phyloP scores from a whole-genome alignment of 2,329 filamentous ascomycete genomes.

The Penicillium palitans region DNA sequence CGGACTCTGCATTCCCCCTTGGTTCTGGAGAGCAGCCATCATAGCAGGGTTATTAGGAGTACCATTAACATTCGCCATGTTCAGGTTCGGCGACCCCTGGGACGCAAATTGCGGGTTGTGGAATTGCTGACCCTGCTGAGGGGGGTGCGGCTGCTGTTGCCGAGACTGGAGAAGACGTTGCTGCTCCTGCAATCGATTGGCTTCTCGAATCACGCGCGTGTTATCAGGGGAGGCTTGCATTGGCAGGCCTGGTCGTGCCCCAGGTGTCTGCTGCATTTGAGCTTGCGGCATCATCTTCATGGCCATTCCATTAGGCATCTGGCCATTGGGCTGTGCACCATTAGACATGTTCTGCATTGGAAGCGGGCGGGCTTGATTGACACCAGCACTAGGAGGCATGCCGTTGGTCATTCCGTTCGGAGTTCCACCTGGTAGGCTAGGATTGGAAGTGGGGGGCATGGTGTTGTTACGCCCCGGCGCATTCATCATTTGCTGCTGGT shows the following conservation, averaged over 20 bases:
- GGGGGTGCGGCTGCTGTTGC: slow-evolving; percentile 42
- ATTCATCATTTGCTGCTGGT: slow-evolving; percentile 42
- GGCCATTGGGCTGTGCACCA: slow-evolving; percentile 48
- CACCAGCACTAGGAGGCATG: slow-evolving; percentile 40
- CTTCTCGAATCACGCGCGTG: slow-evolving; percentile 50
- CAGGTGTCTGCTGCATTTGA: slow-evolving; percentile 56
- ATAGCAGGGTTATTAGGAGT: slow-evolving; percentile 46
- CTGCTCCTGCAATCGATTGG: slow-evolving; percentile 49
- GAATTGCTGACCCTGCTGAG: slow-evolving; percentile 37
- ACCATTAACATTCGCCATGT: slow-evolving; percentile 43
- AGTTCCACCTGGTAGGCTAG: slow-evolving; percentile 40
- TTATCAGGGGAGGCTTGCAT: slow-evolving; percentile 59
- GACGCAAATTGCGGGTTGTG: slow-evolving; percentile 43
- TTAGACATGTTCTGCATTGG: slow-evolving; percentile 46
- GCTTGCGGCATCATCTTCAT: slow-evolving; percentile 58
- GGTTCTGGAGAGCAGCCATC: slow-evolving; percentile 47
- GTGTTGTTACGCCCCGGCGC: slow-evolving; percentile 41
- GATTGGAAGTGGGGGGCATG: slow-evolving; percentile 37
- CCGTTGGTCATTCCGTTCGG: slow-evolving; percentile 50
- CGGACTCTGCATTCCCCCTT: slow-evolving; percentile 46
- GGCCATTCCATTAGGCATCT: slow-evolving; percentile 57
- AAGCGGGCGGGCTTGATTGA: slow-evolving; percentile 42
- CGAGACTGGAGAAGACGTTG: slow-evolving; percentile 63
- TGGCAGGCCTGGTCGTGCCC: slow-evolving; percentile 40
- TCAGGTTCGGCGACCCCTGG: slow-evolving; percentile 47